Evolutionary conservation across 371 early-diverging fungal genomes (phyloP).

Genomic region (Mortierella sp.): DNA sequence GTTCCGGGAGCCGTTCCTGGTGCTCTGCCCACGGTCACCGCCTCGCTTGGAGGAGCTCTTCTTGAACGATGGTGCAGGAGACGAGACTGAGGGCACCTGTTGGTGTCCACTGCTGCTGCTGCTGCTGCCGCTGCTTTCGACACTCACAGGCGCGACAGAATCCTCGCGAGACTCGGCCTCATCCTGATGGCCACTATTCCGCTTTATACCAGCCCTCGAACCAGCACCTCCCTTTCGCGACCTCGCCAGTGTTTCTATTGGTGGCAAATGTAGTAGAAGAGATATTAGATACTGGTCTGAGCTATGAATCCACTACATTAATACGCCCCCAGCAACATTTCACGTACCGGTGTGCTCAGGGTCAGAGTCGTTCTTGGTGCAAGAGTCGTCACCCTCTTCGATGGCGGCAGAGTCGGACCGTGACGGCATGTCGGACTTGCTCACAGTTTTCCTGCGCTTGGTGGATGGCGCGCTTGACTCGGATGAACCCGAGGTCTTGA

Average conservation of each 20-base stretch:
- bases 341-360: constrained; percentile 6
- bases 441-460: constrained; percentile 36
- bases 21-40: constrained; percentile 18
- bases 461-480: constrained; percentile 9
- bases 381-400: constrained; percentile 16
- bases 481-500: not conserved
- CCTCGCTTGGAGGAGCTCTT: constrained; percentile 17
- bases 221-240: constrained; percentile 23
- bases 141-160: constrained; percentile 4
- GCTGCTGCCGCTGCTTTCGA: not conserved
- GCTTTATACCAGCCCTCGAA: constrained; percentile 2
- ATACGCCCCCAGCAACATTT: not conserved
- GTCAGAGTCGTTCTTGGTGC: constrained; percentile 3
- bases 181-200: not conserved
- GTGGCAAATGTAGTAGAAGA: not conserved
- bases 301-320: not conserved
- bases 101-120: constrained; percentile 10
- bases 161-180: constrained; percentile 16
- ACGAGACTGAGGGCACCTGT: constrained; percentile 14
- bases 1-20: constrained; percentile 35
- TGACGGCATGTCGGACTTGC: constrained; percentile 21
- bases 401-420: constrained; percentile 16
- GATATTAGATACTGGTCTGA: not conserved
- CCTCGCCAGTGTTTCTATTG: not conserved
- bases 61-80: constrained; percentile 18